Percentiles rank a stretch among this genome's conserved stretches.
Evolutionary conservation across 192 early-diverging fungal genomes (phyloP).

Genomic region (Chytriomyces hyalinus): DNA sequence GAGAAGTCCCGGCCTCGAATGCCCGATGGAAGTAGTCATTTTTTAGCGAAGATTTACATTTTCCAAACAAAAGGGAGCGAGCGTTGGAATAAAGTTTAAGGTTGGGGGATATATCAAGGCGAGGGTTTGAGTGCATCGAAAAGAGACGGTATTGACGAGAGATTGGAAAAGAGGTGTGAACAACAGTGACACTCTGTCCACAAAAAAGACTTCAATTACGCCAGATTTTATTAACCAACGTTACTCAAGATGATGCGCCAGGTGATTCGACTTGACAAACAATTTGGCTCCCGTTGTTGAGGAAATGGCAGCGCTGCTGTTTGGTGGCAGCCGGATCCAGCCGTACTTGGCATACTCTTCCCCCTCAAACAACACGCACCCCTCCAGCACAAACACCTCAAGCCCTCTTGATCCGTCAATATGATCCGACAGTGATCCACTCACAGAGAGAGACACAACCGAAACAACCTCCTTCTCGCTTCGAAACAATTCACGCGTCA

Average conservation of each 20-base stretch:
- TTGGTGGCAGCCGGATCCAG: constrained; percentile 23
- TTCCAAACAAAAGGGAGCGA: too few species aligned
- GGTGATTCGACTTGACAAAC: constrained; percentile 22
- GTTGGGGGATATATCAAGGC: too few species aligned
- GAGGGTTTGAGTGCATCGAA: too few species aligned
- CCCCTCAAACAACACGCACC: constrained; percentile 6
- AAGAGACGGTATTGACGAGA: too few species aligned
- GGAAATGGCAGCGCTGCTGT: neutral
- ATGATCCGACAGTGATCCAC: neutral
- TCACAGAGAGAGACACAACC: neutral
- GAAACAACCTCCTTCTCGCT: neutral
- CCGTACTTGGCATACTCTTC: constrained; percentile 10
- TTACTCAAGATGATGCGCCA: neutral
- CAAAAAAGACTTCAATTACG: neutral
- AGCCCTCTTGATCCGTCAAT: neutral
- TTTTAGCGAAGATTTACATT: too few species aligned
- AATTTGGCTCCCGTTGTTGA: constrained; percentile 2
- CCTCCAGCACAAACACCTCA: constrained; percentile 18
- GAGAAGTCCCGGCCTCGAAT: too few species aligned
- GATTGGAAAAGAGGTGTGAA: too few species aligned
- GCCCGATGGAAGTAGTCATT: too few species aligned
- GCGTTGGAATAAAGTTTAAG: too few species aligned
- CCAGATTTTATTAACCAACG: neutral
- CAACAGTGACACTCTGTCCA: neutral
- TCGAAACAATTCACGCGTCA: neutral